phyloP scores from a whole-genome alignment of 75 land plant species.

The Gnetum montanum region DNA sequence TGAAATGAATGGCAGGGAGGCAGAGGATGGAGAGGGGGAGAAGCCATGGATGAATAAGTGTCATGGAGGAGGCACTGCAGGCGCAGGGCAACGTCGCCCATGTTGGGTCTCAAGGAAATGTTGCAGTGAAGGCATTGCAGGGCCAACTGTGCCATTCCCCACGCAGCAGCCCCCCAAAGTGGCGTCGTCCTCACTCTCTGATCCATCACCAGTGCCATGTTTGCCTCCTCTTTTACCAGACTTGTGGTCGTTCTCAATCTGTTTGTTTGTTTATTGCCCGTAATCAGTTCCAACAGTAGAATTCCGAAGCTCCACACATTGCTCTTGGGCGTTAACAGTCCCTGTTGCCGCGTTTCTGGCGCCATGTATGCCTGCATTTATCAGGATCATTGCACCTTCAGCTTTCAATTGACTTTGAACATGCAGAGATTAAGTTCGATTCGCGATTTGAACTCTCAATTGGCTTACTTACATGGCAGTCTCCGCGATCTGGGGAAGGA shows the following conservation, averaged over 20 bases:
- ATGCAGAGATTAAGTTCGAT: not conserved
- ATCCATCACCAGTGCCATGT: slow-evolving; percentile 20
- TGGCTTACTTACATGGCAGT: slow-evolving; percentile 1
- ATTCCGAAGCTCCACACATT: slow-evolving; percentile 47
- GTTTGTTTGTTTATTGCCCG: slow-evolving; percentile 19
- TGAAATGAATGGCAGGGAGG: too few relatives aligned
- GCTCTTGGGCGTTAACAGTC: slow-evolving; percentile 12
- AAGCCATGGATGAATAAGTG: too few relatives aligned
- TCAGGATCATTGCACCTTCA: not conserved
- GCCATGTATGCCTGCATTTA: slow-evolving; percentile 27
- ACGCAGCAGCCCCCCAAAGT: slow-evolving; percentile 18
- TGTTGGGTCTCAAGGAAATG: slow-evolving; percentile 18
- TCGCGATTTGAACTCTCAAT: not conserved
- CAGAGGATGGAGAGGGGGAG: too few relatives aligned
- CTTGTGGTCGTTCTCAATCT: slow-evolving; percentile 12
- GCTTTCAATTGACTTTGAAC: not conserved
- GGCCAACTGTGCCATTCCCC: slow-evolving; percentile 16
- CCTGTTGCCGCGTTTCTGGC: slow-evolving; percentile 6
- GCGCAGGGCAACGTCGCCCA: slow-evolving; percentile 20
- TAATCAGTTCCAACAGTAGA: slow-evolving; percentile 34
- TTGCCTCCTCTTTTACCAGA: slow-evolving; percentile 20
- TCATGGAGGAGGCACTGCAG: too few relatives aligned
- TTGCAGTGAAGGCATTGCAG: slow-evolving; percentile 19
- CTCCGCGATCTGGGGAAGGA: slow-evolving; percentile 53
- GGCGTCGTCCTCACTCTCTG: slow-evolving; percentile 8